Evolutionary conservation across 495 filamentous ascomycete genomes (phyloP).

Genomic region (Penicillium soppii): DNA sequence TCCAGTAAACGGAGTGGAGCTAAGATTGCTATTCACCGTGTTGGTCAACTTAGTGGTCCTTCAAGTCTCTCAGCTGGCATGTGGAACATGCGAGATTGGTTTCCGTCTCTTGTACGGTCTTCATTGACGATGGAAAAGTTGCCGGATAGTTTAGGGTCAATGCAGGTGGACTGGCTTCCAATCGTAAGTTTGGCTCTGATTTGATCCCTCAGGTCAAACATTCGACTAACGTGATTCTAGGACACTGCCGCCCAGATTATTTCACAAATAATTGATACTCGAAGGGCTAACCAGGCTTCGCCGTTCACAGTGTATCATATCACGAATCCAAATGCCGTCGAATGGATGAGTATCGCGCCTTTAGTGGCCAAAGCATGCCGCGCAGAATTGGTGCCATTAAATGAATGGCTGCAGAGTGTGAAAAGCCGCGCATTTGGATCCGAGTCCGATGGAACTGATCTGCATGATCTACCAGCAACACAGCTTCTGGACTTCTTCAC

Average conservation of each 20-base stretch:
- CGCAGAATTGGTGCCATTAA: constrained; percentile 7
- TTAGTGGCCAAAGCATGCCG: constrained; percentile 6
- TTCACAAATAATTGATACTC: constrained; percentile 9
- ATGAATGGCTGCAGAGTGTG: constrained; percentile 18
- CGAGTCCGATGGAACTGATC: constrained; percentile 9
- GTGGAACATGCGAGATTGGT: constrained; percentile 32
- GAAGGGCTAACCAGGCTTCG: constrained; percentile 3
- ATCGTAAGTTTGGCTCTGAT: constrained; percentile 13
- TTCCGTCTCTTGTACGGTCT: constrained; percentile 21
- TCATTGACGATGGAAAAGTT: constrained; percentile 19
- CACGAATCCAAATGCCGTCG: constrained; percentile 18
- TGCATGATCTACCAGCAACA: constrained; percentile 19
- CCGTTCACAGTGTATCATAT: constrained; percentile 21
- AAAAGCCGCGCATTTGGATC: constrained; percentile 8
- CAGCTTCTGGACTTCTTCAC: constrained; percentile 28
- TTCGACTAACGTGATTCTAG: too few relatives aligned
- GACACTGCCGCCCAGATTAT: constrained; percentile 17
- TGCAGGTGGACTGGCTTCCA: constrained; percentile 19
- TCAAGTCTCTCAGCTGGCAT: constrained; percentile 10
- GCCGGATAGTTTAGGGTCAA: constrained; percentile 9
- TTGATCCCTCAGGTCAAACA: too few relatives aligned
- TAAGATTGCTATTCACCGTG: constrained; percentile 44
- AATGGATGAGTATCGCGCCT: constrained; percentile 19
- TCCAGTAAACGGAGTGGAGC: constrained; percentile 39
- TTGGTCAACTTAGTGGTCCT: constrained; percentile 57